Base-by-base conservation (phyloP, 306 rosid genomes). In the Dalbergia cultrata region DNA sequence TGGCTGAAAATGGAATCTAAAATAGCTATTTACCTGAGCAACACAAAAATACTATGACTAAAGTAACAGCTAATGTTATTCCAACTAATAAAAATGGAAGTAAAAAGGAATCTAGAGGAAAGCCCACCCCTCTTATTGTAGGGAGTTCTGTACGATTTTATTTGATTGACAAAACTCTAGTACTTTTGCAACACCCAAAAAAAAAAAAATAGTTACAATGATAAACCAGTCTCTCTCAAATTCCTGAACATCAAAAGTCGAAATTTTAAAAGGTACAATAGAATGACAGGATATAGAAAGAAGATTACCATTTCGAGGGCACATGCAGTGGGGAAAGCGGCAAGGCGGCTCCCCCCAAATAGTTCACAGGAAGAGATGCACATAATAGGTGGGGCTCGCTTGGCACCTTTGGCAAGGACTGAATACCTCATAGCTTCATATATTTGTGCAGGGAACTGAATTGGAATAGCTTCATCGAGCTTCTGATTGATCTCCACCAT, bases 321-420 rank as follows among this genome's bases (percentile, higher is more conserved):
- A 67, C 98, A 93, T 35, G 98, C 97, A 37, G 97, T 95, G 80
- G 97, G 99, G 82, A 90, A 95, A 19, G 99, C 98, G 8, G 96
- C 97, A 35, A 73, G 77, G 84, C 93, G 97, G 81, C 83, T 78
- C 35, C 91, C 92, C 9, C 99, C 97, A 58, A 95, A 88, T 82
- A 91, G 96, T 75, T 95, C 97, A 75, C 87, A 93, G 63, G 97
- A 89, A 76, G 97, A 92, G 78, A 95, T 87, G 80, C 99, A 95
- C 98, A 95, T 93, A 65, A 93, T 93, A 50, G 99, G 98, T 0
- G 99, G 95, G 72, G 99, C 89, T 44, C 99, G 90, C 83, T 95
- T 95, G 80, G 93, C 94, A 8, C 94, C 94, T 33, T 90, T 66
- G 64, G 97, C 94, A 19, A 95, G 91, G 18, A 84, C 93, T 8